phyloP scores from a whole-genome alignment of 2,329 filamentous ascomycete species.

The Colletotrichum sojae region DNA sequence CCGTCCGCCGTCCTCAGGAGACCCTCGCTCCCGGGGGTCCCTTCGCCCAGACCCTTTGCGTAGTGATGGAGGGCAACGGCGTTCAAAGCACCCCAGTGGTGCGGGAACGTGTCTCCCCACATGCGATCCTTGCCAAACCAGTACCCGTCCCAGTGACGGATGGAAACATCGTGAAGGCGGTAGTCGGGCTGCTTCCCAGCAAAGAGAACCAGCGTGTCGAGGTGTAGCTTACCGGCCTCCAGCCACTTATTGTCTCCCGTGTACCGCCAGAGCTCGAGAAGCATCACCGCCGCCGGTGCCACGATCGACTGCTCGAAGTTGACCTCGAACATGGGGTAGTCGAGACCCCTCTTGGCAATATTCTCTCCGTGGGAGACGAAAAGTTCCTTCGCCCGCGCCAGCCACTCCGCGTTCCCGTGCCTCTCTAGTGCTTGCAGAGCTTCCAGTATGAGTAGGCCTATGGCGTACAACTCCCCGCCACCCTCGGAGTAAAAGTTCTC shows the following conservation, averaged over 20 bases:
- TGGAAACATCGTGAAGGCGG: conserved; percentile 30
- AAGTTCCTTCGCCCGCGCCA: background rate
- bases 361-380: conserved; percentile 18
- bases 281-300: conserved; percentile 40
- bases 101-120: conserved; percentile 36
- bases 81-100: conserved; percentile 35
- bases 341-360: background rate
- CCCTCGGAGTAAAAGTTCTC: conserved; percentile 32
- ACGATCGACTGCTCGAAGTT: conserved; percentile 39
- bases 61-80: conserved; percentile 30
- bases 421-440: conserved; percentile 7
- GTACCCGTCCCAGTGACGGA: conserved; percentile 37
- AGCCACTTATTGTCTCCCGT: conserved; percentile 57
- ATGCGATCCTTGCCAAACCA: conserved; percentile 36
- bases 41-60: conserved; percentile 1
- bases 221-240: conserved; percentile 41
- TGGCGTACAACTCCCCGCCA: conserved; percentile 26
- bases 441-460: conserved; percentile 24
- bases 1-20: background rate
- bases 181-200: conserved; percentile 36
- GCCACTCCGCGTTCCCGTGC: background rate
- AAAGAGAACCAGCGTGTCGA: conserved; percentile 21
- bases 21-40: background rate
- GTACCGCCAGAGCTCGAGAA: conserved; percentile 64
- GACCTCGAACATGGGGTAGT: conserved; percentile 31